phyloP scores from a whole-genome alignment of 805 yeast genomes.

The Saccharomycopsis vini region DNA sequence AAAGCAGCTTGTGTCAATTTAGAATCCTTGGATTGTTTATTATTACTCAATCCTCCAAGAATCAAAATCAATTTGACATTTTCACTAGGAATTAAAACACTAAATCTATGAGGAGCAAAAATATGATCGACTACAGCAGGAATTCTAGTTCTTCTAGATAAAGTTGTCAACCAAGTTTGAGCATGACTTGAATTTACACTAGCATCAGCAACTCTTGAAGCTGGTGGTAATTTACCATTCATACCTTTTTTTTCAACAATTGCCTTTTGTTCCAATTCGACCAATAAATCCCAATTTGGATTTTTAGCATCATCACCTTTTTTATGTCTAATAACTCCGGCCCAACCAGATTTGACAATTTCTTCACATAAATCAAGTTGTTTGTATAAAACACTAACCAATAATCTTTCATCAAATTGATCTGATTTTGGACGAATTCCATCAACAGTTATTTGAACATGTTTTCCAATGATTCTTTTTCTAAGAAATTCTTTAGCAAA shows the following conservation, averaged over 20 bases:
- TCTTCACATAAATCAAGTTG: constrained; percentile 52
- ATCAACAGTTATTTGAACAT: constrained; percentile 51
- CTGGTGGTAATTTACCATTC: constrained; percentile 45
- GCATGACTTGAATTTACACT: constrained; percentile 68
- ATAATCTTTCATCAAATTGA: constrained; percentile 53
- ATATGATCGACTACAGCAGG: constrained; percentile 68
- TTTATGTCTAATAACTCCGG: constrained; percentile 70
- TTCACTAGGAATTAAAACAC: constrained; percentile 62
- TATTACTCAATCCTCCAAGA: constrained; percentile 58
- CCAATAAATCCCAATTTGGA: constrained; percentile 64
- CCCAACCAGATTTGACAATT: constrained; percentile 59
- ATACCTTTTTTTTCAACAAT: constrained; percentile 51
- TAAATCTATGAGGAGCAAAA: constrained; percentile 56
- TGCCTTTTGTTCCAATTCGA: constrained; percentile 61
- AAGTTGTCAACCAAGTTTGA: constrained; percentile 60
- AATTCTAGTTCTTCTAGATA: constrained; percentile 55
- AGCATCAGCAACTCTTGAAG: constrained; percentile 66
- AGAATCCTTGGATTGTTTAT: constrained; percentile 30
- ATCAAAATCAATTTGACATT: constrained; percentile 60
- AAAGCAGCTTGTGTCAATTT: constrained; percentile 41
- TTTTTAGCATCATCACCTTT: constrained; percentile 66
- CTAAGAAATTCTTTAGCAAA: constrained; percentile 72
- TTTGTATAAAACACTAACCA: constrained; percentile 47
- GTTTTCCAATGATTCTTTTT: constrained; percentile 59
- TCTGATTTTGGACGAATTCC: constrained; percentile 55